These are phyloP conservation scores for Cairneyella variabilis DNA, from an alignment of 495 filamentous ascomycete species.

Conservation along the genomic window DNA sequence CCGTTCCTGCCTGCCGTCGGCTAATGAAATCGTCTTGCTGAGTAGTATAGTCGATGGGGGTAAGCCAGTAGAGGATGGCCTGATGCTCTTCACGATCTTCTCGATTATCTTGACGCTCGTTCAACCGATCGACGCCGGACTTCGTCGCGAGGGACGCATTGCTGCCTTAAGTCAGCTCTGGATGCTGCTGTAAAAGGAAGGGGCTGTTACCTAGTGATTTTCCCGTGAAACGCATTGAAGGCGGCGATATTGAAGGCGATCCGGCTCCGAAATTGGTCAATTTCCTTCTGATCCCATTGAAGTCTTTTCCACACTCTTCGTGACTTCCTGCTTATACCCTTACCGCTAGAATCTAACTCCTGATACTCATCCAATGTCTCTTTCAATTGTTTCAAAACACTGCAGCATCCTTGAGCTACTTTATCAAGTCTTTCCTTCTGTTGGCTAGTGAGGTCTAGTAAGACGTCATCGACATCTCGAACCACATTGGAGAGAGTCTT, in stretches of 20 bases:
- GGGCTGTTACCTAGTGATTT: background rate
- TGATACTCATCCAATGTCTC: constrained; percentile 4
- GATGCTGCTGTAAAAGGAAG: background rate
- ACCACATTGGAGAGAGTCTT: constrained; percentile 15
- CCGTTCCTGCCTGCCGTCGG: no score
- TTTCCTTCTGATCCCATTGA: constrained; percentile 7
- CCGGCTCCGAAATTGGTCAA: constrained; percentile 8
- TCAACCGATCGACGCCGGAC: background rate
- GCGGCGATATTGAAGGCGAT: constrained; percentile 14
- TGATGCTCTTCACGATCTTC: background rate
- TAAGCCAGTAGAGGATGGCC: constrained; percentile 28
- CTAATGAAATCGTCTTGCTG: constrained; percentile 34
- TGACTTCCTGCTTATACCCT: constrained; percentile 2
- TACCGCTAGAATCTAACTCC: constrained; percentile 1
- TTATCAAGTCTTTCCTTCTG: constrained; percentile 9
- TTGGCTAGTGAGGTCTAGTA: background rate
- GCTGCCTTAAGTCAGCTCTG: background rate
- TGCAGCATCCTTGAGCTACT: constrained; percentile 1
- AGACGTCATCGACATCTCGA: background rate
- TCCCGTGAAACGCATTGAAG: background rate
- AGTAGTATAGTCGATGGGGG: constrained; percentile 24
- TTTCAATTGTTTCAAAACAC: constrained; percentile 7
- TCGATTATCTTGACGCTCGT: background rate
- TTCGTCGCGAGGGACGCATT: background rate
- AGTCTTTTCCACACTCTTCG: constrained; percentile 27